A percentile compares a stretch with the other conserved stretches of the same genome.
These are phyloP conservation scores for Penicillium psychrosexuale DNA, from an alignment of 2,329 filamentous ascomycete genomes.

Conservation along the genomic window DNA sequence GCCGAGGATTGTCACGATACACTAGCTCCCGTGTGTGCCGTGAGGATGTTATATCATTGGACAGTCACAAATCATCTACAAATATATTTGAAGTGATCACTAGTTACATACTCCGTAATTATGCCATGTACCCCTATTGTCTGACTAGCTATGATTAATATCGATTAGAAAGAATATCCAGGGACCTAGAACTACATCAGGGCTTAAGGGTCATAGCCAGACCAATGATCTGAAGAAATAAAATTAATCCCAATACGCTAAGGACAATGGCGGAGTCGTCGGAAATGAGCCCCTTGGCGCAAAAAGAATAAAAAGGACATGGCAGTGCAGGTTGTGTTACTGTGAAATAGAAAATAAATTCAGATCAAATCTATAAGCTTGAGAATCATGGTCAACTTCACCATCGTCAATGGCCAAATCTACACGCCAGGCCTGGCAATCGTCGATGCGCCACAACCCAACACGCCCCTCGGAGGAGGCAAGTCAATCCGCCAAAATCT, in stretches of 20 bases:
- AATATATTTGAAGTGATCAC: neutral
- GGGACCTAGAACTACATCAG: neutral
- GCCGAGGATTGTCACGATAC: too few species aligned
- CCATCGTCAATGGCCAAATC: slow-evolving; percentile 58
- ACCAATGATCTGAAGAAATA: slow-evolving; percentile 2
- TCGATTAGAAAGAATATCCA: neutral
- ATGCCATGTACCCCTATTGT: neutral
- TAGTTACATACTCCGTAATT: neutral
- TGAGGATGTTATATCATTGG: too few species aligned
- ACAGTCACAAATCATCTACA: too few species aligned
- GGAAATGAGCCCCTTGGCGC: slow-evolving; percentile 22
- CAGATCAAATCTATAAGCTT: neutral
- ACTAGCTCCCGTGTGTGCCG: too few species aligned
- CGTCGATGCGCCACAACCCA: slow-evolving; percentile 63
- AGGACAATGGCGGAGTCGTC: slow-evolving; percentile 14
- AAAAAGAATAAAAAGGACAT: neutral
- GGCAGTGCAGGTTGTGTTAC: neutral
- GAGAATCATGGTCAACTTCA: slow-evolving; percentile 17
- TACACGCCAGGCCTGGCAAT: slow-evolving; percentile 67
- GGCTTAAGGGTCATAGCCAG: neutral
- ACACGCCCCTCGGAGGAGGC: slow-evolving; percentile 63
- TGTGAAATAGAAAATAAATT: neutral
- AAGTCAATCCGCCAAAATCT: slow-evolving; percentile 46
- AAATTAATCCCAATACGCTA: slow-evolving; percentile 16
- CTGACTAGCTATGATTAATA: neutral